These are phyloP conservation scores for Mucor piriformis DNA, from an alignment of 371 early-diverging fungal genomes.

Conservation along the genomic window DNA sequence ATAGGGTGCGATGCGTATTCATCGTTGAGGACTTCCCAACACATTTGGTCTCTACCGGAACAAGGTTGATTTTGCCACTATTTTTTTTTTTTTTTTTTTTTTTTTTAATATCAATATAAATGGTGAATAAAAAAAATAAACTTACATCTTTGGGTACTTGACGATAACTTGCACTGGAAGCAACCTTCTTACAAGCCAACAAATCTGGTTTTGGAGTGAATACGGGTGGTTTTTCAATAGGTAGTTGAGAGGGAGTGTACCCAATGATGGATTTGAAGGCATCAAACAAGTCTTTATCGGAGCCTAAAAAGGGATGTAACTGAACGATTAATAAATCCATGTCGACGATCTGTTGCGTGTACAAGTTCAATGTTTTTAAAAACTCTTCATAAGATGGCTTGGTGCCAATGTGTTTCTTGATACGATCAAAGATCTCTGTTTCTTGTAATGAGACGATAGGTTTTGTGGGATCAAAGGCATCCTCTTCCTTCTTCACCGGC, in stretches of 20 bases:
- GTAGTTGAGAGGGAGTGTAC: slow-evolving; percentile 65
- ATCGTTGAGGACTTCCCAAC: slow-evolving; percentile 93
- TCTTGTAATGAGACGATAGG: slow-evolving; percentile 65
- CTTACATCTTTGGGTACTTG: slow-evolving; percentile 65
- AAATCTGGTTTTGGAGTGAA: slow-evolving; percentile 58
- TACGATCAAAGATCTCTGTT: slow-evolving; percentile 84
- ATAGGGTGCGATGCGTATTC: slow-evolving; percentile 92
- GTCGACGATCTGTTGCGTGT: slow-evolving; percentile 91
- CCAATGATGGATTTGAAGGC: slow-evolving; percentile 93
- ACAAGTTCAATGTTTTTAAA: slow-evolving; percentile 92
- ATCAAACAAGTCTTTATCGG: slow-evolving; percentile 74
- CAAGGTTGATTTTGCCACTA: slow-evolving; percentile 62
- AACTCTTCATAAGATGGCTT: slow-evolving; percentile 91
- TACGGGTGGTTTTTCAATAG: slow-evolving; percentile 31
- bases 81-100: slow-evolving; percentile 5
- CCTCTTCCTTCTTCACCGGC: slow-evolving; percentile 29
- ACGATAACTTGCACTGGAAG: slow-evolving; percentile 68
- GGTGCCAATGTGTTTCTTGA: slow-evolving; percentile 79
- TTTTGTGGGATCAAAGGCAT: slow-evolving; percentile 40
- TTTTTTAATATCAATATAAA: too few relatives aligned
- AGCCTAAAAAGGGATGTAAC: slow-evolving; percentile 74
- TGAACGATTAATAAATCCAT: slow-evolving; percentile 75
- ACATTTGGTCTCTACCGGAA: slow-evolving; percentile 85
- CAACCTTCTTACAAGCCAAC: slow-evolving; percentile 29
- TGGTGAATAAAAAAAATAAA: too few relatives aligned